Base-by-base conservation (phyloP, 306 rosid species). In the Cicer yamashitae region DNA sequence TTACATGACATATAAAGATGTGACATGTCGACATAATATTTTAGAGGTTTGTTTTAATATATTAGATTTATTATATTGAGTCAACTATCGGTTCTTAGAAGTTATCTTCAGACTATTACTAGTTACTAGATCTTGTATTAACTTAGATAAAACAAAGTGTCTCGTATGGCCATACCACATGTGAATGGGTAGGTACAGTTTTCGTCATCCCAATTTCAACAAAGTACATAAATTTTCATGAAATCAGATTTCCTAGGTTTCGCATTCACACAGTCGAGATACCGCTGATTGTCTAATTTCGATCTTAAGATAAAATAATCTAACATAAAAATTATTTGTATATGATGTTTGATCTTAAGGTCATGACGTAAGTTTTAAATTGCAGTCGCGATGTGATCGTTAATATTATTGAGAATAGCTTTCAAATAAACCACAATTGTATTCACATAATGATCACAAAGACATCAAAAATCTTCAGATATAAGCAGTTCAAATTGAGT, bases 61-160 rank as follows among this genome's bases (percentile, higher is more conserved):
- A n/a, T n/a, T n/a, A n/a, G n/a, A n/a, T n/a, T n/a, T n/a, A 73
- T 52, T 25, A 40, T 51, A 74, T 69, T 50, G 47, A 50, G 76
- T 50, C 11, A 40, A 71, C 53, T 46, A 70, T 57, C 48, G 63
- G 63, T 53, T 71, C 63, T 59, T 22, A 54, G 44, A 40, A 56
- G 62, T 70, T 52, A 15, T 50, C 67, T 50, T 74, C 56, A 70
- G 3, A 60, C 73, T 59, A 59, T 59, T 57, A 22, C 63, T 74
- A 61, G n/a, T 59, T 57, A 22, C 63, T 74, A 61, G n/a, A 74
- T 53, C 52, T 18, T 67, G 17, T 22, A 54, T 30, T 20, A 59
- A 20, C 6, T 43, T 64, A 65, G 52, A 71, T 20, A 65, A 53
- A 67, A 14, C 53, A 77, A 68, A 70, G 56, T 45, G 63, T 70